Conservation (phyloP, 768 basidiomycete genomes). For the Pleurotus eryngii region DNA sequence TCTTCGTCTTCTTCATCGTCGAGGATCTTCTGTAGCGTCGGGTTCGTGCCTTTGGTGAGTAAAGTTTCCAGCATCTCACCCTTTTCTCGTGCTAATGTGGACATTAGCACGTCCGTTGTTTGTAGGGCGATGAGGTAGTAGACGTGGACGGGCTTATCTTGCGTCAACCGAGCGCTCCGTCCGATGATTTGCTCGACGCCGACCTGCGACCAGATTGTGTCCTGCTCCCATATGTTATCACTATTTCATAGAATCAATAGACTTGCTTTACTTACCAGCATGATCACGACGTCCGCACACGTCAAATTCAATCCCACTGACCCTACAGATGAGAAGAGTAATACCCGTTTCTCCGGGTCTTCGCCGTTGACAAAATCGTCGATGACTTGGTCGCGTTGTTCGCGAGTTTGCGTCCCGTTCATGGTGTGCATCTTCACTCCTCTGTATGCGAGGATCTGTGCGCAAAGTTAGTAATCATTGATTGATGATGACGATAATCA, state of each 20-base stretch:
- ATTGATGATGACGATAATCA: too few relatives aligned
- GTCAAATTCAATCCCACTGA: not conserved
- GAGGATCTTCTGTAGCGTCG: not conserved
- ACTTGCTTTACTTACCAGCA: not conserved
- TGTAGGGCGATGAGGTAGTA: conserved; percentile 6
- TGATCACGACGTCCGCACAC: conserved; percentile 2
- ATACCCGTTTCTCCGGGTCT: not conserved
- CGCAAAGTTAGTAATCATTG: too few relatives aligned
- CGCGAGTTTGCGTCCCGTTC: not conserved
- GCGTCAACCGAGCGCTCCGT: conserved; percentile 1
- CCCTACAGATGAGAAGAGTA: conserved; percentile 8
- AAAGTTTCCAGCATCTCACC: conserved; percentile 3
- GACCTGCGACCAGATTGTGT: conserved; percentile 9
- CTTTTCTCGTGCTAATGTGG: not conserved
- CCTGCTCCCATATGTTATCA: not conserved
- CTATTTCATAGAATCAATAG: too few relatives aligned
- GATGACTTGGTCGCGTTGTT: not conserved
- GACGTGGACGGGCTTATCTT: conserved; percentile 6
- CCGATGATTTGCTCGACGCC: conserved; percentile 6
- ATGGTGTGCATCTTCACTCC: not conserved
- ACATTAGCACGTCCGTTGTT: conserved; percentile 9
- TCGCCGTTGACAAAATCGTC: not conserved
- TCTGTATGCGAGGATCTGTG: not conserved
- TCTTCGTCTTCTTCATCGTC: not conserved
- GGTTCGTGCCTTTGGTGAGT: not conserved